Base-by-base conservation (phyloP, 805 yeast genomes). In the Candida krabiensis region DNA sequence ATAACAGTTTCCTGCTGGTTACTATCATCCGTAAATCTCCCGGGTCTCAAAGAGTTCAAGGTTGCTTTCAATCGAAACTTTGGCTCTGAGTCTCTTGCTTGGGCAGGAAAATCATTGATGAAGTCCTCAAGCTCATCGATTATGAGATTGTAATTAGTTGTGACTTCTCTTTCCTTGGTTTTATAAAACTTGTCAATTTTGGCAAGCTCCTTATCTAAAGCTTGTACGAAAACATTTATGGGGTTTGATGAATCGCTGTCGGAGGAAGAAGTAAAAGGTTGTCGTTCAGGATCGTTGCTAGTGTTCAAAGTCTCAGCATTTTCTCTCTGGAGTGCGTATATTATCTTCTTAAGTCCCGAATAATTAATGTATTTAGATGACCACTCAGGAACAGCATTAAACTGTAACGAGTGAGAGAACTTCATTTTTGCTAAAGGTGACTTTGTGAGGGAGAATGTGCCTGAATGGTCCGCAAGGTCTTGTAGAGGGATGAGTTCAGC, bases 381-480 rank as follows among this genome's bases (percentile, higher is more conserved):
- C 99, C 99, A 91, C 61, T 93, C 98, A 2, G 99, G 97, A 4
- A 93, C 98, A 17, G 98, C 96, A 63, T 91, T 91, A 66, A 91
- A 90, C 72, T 91, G 96, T 47, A 91, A 68, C 5, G 96, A 86
- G 58, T 90, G 96, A 18, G 96, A 84, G 67, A 91, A 91, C 75
- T 91, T 91, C 99, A 91, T 91, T 19, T 16, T 33, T 12, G 24
- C 8, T 6, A 31, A 14, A 24, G 25, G 11, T 13, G 24, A 12
- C 2, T 25, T 28, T n/a, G n/a, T n/a, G n/a, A n/a, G n/a, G 12
- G 27, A 21, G 11, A 21, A 21, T 8, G 11, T 21, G 9, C 30
- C 34, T 11, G 38, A 24, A 6, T 29, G 19, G n/a, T 32, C 18
- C 28, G 37, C 35, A 19, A 52, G 37, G 24, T 52, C 53, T 41